Percentiles rank a stretch among this genome's conserved stretches.
Evolutionary conservation across 2,329 filamentous ascomycete species (phyloP).

Genomic region (Stylonectria norvegica): DNA sequence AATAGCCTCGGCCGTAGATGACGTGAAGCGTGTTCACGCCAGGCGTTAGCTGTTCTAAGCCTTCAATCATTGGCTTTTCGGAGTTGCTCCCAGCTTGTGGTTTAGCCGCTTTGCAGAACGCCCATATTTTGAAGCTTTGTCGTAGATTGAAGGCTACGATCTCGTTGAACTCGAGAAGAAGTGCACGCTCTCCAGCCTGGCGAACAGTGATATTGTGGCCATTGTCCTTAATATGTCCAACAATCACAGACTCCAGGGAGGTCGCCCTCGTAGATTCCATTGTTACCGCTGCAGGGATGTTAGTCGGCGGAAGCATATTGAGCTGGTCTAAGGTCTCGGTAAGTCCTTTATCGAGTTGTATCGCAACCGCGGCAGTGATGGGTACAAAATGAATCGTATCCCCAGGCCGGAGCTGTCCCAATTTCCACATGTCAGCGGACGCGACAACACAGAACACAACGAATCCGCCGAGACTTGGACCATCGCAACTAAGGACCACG

Average conservation of each 20-base stretch:
- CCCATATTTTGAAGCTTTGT: slow-evolving; percentile 32
- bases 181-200: slow-evolving; percentile 33
- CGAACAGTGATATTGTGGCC: slow-evolving; percentile 18
- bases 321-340: neutral
- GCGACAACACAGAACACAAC: slow-evolving; percentile 37
- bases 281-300: too few species aligned
- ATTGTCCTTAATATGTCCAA: slow-evolving; percentile 16
- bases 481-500: slow-evolving; percentile 38
- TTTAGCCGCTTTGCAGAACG: slow-evolving; percentile 32
- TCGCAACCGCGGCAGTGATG: slow-evolving; percentile 25
- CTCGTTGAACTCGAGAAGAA: slow-evolving; percentile 34
- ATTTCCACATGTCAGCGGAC: slow-evolving; percentile 40
- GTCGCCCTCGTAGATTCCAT: too few species aligned
- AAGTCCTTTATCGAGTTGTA: slow-evolving; percentile 17
- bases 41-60: slow-evolving; percentile 31
- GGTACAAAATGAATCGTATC: slow-evolving; percentile 35
- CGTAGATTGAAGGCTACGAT: slow-evolving; percentile 29
- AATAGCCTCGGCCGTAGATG: slow-evolving; percentile 21
- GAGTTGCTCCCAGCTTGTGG: too few species aligned
- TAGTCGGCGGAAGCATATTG: neutral
- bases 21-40: slow-evolving; percentile 36
- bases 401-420: slow-evolving; percentile 39
- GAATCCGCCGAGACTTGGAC: slow-evolving; percentile 41
- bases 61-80: too few species aligned
- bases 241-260: slow-evolving; percentile 3